Base-by-base conservation (phyloP, 306 rosid species). In the Lathyrus aphaca region DNA sequence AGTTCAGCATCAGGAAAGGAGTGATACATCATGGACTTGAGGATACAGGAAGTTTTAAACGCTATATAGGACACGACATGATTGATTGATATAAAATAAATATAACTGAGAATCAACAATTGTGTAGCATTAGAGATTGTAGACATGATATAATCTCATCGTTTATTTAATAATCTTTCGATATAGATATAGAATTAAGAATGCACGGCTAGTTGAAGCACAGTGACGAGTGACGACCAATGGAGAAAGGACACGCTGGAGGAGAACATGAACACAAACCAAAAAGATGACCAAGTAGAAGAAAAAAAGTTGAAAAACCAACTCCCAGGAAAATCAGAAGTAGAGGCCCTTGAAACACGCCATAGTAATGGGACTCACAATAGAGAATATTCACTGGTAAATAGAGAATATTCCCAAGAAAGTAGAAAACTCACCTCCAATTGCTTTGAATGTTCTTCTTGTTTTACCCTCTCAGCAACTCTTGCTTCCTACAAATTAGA, bases 391-490 rank as follows among this genome's bases (percentile, higher is more conserved):
- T 64, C 14, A 58, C 17, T 23, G 14, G 25, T 50, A 56, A 67
- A 35, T 27, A 9, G 11, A n/a, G 29, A 71, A 48, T 13, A 23
- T 18, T 66, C 35, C 45, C 21, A 66, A 17, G 39, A 48, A 59
- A 73, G 45, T 46, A 57, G 72, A 64, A 73, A 77, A 67, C 76
- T 10, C 17, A 90, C 99, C 97, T 94, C 97, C 72, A 91, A 66
- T 66, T 85, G 81, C 72, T 87, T 83, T 37, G 72, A 77, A 77
- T 87, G 74, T 74, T 88, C 97, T 82, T 90, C 95, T 65, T 85
- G 96, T 67, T 79, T 94, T 72, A 68, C 79, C 94, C 96, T 89
- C 79, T 91, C 92, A 19, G 86, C 81, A 58, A 81, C 91, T 85
- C 97, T 88, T 73, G 97, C 92, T 79, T 94, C 99, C 99, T 94